Evolutionary conservation across 1,139 yeast genomes (phyloP).

Genomic region (Sugiyamaella xylanicola): DNA sequence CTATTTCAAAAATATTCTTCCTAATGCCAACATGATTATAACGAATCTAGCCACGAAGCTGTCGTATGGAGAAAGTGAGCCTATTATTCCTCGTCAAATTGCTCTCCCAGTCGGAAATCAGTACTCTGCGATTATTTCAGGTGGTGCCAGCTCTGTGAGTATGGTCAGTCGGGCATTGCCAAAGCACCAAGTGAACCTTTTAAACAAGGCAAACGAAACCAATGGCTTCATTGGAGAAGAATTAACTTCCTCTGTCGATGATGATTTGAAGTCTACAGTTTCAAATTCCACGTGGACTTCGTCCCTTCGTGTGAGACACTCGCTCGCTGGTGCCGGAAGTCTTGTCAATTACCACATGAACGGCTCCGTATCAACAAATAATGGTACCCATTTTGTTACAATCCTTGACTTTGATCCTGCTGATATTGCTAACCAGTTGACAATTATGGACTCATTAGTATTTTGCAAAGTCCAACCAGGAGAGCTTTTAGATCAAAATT

Average conservation of each 20-base stretch:
- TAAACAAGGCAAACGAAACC: slow-evolving; percentile 26
- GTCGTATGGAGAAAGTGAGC: slow-evolving; percentile 32
- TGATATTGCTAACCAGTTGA: slow-evolving; percentile 83
- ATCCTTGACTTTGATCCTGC: slow-evolving; percentile 67
- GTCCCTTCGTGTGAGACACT: slow-evolving; percentile 17
- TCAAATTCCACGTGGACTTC: slow-evolving; percentile 22
- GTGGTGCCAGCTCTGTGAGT: slow-evolving; percentile 5
- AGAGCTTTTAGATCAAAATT: slow-evolving; percentile 76
- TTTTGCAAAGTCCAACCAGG: slow-evolving; percentile 68
- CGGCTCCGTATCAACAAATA: slow-evolving; percentile 3
- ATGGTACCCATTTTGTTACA: slow-evolving; percentile 11
- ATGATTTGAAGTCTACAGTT: slow-evolving; percentile 23
- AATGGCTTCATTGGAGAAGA: slow-evolving; percentile 27
- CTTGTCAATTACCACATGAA: slow-evolving; percentile 15
- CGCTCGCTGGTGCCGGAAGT: slow-evolving; percentile 19
- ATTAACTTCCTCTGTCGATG: slow-evolving; percentile 9
- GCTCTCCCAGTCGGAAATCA: slow-evolving; percentile 27
- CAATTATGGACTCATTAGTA: slow-evolving; percentile 73
- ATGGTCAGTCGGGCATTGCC: slow-evolving; percentile 21
- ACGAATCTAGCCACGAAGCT: slow-evolving; percentile 33
- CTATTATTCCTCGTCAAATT: slow-evolving; percentile 34
- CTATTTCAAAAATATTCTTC: slow-evolving; percentile 27
- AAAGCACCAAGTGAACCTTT: slow-evolving; percentile 25
- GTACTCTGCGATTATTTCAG: slow-evolving; percentile 7
- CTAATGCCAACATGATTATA: slow-evolving; percentile 35